Conservation (phyloP, 2,329 filamentous ascomycete genomes). For the Colletotrichum musae region DNA sequence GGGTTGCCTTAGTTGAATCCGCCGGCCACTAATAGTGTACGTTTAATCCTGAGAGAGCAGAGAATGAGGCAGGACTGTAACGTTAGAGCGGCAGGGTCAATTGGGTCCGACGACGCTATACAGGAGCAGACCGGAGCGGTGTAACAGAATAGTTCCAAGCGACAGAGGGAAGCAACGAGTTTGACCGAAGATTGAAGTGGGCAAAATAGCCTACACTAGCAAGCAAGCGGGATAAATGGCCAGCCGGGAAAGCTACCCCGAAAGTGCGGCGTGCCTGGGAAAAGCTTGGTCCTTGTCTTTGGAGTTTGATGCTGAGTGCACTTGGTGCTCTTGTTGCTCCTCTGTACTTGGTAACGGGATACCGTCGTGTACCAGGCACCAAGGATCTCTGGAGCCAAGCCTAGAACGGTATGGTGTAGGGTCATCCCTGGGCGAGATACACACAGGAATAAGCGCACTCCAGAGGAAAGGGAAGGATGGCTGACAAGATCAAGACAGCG, state of each 20-base stretch:
- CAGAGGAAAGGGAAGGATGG: constrained; percentile 13
- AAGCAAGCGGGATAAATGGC: not conserved
- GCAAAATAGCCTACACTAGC: not conserved
- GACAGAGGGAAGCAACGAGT: constrained; percentile 34
- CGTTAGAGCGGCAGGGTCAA: constrained; percentile 13
- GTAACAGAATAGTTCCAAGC: constrained; percentile 36
- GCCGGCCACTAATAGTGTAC: constrained; percentile 16
- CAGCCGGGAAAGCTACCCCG: constrained; percentile 10
- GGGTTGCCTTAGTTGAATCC: constrained; percentile 30
- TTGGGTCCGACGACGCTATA: not conserved
- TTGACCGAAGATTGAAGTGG: constrained; percentile 28
- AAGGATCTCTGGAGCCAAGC: constrained; percentile 33
- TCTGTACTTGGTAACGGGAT: no score
- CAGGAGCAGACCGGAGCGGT: constrained; percentile 14
- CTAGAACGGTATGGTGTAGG: constrained; percentile 35
- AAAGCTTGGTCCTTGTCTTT: constrained; percentile 24
- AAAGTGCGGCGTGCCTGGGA: constrained; percentile 25
- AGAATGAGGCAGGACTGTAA: constrained; percentile 9
- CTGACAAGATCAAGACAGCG: constrained; percentile 37
- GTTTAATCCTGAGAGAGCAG: not conserved
- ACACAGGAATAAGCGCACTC: no score
- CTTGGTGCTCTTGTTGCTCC: no score
- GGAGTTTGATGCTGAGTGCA: constrained; percentile 31
- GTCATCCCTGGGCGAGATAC: constrained; percentile 29
- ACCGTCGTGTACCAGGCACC: constrained; percentile 5